These are phyloP conservation scores for Huntiella omanensis DNA, from an alignment of 2,329 filamentous ascomycete genomes.

Conservation along the genomic window DNA sequence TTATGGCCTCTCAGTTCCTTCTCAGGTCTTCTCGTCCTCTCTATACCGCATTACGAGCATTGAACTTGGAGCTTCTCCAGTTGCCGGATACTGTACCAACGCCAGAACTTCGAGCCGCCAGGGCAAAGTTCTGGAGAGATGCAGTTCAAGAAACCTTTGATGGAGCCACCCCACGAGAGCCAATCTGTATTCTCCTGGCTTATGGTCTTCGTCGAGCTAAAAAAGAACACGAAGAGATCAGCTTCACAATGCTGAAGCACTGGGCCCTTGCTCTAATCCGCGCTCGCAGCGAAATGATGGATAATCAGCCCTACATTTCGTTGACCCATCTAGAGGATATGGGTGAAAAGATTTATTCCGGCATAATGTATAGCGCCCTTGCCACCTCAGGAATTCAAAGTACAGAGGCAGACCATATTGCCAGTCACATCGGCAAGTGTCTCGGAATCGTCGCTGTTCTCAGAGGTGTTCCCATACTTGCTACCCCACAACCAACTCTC, in stretches of 20 bases:
- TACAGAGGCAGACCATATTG: constrained; percentile 76
- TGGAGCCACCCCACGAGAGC: constrained; percentile 68
- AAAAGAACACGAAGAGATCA: background rate
- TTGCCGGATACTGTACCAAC: constrained; percentile 82
- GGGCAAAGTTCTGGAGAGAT: constrained; percentile 91
- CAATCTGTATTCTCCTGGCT: constrained; percentile 69
- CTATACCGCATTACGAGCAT: constrained; percentile 75
- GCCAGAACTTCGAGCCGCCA: constrained; percentile 68
- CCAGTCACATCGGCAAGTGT: constrained; percentile 88
- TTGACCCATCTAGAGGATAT: constrained; percentile 66
- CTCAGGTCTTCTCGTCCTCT: constrained; percentile 56
- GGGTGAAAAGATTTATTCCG: constrained; percentile 87
- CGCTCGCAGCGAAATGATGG: constrained; percentile 65
- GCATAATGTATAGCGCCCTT: constrained; percentile 72
- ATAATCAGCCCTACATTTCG: constrained; percentile 61
- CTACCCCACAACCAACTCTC: constrained; percentile 19
- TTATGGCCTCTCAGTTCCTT: constrained; percentile 70
- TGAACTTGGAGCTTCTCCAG: constrained; percentile 82
- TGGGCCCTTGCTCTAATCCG: constrained; percentile 63
- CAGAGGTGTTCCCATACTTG: constrained; percentile 75
- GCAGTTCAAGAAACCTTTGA: constrained; percentile 60
- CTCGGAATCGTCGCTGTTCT: constrained; percentile 72
- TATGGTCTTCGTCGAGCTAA: constrained; percentile 28
- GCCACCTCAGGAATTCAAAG: constrained; percentile 63
- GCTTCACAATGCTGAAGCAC: constrained; percentile 35